Conservation (phyloP, 2,329 filamentous ascomycete species). For the Arthrobotrys musiformis region DNA sequence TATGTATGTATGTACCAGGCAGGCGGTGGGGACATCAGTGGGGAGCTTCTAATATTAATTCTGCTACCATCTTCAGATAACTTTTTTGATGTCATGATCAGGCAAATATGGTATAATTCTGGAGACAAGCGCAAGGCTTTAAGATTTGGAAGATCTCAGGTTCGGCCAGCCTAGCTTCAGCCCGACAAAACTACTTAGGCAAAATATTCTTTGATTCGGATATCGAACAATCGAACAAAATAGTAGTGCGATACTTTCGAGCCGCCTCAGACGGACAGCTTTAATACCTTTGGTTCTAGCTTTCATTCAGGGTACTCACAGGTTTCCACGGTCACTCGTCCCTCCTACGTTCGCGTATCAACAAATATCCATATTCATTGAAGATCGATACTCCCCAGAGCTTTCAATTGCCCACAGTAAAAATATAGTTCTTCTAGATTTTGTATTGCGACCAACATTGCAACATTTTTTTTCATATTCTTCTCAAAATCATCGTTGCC, state of each 20-base stretch:
- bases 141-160: neutral
- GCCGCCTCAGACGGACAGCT: neutral
- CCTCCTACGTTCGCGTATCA: neutral
- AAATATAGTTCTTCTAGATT: neutral
- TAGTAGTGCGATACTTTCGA: constrained; percentile 11
- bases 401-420: too few species aligned
- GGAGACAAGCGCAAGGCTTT: constrained; percentile 1
- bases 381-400: neutral
- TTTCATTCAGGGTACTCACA: neutral
- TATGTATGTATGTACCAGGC: too few species aligned
- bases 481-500: neutral
- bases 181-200: neutral
- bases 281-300: neutral
- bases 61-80: too few species aligned
- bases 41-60: constrained; percentile 3
- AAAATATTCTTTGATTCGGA: neutral
- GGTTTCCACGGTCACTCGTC: neutral
- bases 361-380: neutral
- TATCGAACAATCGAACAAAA: neutral
- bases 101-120: neutral
- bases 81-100: neutral
- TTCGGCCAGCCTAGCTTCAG: too few species aligned
- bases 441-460: too few species aligned
- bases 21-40: neutral
- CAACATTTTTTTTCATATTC: neutral